Evolutionary conservation across 2,329 filamentous ascomycete species (phyloP), one percentile per base, ranked within the genome.

Genomic region (Tolypocladium paradoxum): DNA sequence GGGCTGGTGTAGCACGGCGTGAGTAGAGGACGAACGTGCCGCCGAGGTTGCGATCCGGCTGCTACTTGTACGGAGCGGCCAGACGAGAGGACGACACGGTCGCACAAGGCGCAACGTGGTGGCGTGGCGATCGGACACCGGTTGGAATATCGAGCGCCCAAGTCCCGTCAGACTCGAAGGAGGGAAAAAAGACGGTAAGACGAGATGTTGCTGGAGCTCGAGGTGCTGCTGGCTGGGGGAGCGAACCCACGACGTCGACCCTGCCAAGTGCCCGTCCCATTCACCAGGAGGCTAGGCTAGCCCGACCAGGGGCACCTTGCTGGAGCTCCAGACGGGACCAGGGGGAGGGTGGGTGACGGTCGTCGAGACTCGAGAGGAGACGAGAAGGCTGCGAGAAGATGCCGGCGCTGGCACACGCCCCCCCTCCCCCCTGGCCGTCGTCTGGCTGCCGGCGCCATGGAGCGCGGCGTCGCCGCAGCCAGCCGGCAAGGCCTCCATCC

Each of bases 101-200:
- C 31, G 48, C 48, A 46, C 49, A 54, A 34, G 52, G 52, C 49
- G 40, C 52, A 45, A 40, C 38, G 48, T n/a, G 40, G 50, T 54
- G 51, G 51, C 51, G 51, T 47, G 37, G 31, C 33, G 50, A 54
- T 34, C 37, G 27, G 40, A 46, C 38, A 29, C 46, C 29, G 36
- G 27, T 40, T 36, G 40, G 53, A 38, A 45, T 47, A 31, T 27
- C 24, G 38, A 36, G 34, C 22, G n/a, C 16, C 29, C 46, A 35
- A 16, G 16, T 53, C 47, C 33, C 36, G 27, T 34, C n/a, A 43
- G 27, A 36, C 27, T 47, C 43, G 48, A 53, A 46, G n/a, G 45
- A 49, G 34, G 36, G 40, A 29, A 38, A 33, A 38, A 35, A 40
- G 36, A 46, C 35, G 49, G 27, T 11, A n/a, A 35, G 54, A 46